A percentile compares a stretch with the other conserved stretches of the same genome.
These are phyloP conservation scores for Carnegiea gigantea DNA, from an alignment of 179 eudicot species.

Conservation along the genomic window DNA sequence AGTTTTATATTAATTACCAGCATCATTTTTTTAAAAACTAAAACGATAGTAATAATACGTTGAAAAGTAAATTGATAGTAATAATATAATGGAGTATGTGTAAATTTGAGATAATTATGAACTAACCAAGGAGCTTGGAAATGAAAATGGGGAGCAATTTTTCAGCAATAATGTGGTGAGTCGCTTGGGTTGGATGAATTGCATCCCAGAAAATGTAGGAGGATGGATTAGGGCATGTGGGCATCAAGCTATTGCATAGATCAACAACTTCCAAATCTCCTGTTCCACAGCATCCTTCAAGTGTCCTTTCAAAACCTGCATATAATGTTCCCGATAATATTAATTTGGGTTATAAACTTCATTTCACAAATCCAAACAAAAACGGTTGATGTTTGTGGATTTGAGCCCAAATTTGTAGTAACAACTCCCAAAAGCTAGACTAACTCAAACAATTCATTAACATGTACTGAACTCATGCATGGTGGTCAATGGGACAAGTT, in stretches of 20 bases:
- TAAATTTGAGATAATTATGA: background rate
- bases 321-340: background rate
- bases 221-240: constrained; percentile 27
- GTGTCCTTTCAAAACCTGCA: constrained; percentile 29
- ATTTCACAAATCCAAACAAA: too few species aligned
- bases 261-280: constrained; percentile 28
- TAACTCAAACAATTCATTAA: too few species aligned
- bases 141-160: constrained; percentile 8
- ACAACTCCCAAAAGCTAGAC: too few species aligned
- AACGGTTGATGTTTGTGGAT: too few species aligned
- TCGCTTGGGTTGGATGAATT: constrained; percentile 35
- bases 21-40: too few species aligned
- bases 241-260: constrained; percentile 12
- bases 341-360: too few species aligned
- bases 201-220: constrained; percentile 31
- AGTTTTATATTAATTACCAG: too few species aligned
- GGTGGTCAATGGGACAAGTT: too few species aligned
- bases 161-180: constrained; percentile 25
- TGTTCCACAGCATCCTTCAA: constrained; percentile 38
- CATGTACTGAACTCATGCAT: too few species aligned
- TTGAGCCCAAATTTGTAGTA: too few species aligned
- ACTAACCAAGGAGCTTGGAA: constrained; percentile 16
- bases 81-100: background rate
- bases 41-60: too few species aligned
- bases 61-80: background rate